A percentile compares a stretch with the other conserved stretches of the same genome.
Evolutionary conservation across 2,329 filamentous ascomycete genomes (phyloP).

Genomic region (Cytospora schulzeri): DNA sequence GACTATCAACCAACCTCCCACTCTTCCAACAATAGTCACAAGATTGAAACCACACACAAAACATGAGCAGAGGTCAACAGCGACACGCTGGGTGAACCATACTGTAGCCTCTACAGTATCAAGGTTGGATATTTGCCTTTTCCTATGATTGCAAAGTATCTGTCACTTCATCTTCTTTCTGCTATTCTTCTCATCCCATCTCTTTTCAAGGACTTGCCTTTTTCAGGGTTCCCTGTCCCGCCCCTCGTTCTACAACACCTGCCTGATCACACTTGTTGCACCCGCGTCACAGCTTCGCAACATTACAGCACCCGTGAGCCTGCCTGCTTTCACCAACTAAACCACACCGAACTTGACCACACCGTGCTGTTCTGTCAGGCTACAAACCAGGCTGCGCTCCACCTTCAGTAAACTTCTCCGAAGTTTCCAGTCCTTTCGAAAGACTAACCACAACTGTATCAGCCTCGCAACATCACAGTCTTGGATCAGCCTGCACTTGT

Average conservation of each 20-base stretch:
- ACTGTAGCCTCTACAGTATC: background rate
- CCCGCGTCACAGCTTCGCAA: background rate
- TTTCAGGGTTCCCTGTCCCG: background rate
- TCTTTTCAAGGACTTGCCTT: background rate
- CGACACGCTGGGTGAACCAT: background rate
- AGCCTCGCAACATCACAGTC: background rate
- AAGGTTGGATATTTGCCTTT: background rate
- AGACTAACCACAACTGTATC: background rate
- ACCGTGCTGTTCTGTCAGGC: background rate
- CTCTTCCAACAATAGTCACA: background rate
- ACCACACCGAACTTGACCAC: background rate
- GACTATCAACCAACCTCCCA: background rate
- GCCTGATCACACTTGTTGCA: background rate
- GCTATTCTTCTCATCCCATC: background rate
- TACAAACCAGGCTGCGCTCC: background rate
- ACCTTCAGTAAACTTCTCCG: background rate
- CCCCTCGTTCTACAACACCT: background rate
- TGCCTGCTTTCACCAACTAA: background rate
- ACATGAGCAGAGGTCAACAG: background rate
- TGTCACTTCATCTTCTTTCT: background rate
- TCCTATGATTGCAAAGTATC: background rate
- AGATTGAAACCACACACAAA: background rate
- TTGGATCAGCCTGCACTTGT: background rate
- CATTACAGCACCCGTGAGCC: background rate
- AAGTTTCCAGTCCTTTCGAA: background rate